Base-by-base conservation (phyloP, 1,284 basidiomycete species). In the Ustilago loliicola region DNA sequence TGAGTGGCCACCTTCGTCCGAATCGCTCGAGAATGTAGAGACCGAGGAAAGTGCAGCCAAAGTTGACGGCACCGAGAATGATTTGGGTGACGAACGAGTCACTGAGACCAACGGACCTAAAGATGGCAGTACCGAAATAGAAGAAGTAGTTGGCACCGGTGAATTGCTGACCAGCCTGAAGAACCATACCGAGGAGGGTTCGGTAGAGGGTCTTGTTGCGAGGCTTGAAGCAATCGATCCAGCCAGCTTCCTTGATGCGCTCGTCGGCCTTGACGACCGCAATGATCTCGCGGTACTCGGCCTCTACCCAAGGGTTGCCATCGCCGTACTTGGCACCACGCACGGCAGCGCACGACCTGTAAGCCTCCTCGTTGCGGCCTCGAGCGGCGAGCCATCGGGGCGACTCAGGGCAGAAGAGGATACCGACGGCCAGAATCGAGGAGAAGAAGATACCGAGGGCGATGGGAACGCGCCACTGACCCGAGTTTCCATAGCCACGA, bases 81-180 rank as follows among this genome's bases (percentile, higher is more conserved):
- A 90, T 89, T 11, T 90, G 92, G 0, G 91, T 91, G 57, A 93
- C 88, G 80, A 90, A 93, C 15, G 90, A 67, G 66, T 84, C 82
- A 36, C 53, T 52, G 67, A 93, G 90, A 32, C 92, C 92, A 34
- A 93, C 92, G 2, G 90, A 89, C 60, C 88, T 80, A 88, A 93
- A 93, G 65, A 93, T 88, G 0, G 77, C 92, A 91, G 87, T 93
- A 91, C 83, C 77, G 55, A 69, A 84, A 65, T 79, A 84, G 69
- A 85, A 86, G 65, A 88, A 88, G 77, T 87, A 88, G 82, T 89
- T 89, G 50, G 88, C 88, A 25, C 93, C 92, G 0, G 92, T 93
- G 40, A 93, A 89, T 82, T 93, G 92, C 85, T 93, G 93, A 66
- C 92, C 88, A 66, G 89, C 90, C 86, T 93, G 93, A 15, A 93